Evolutionary conservation across 2,329 filamentous ascomycete genomes (phyloP), one percentile per base, ranked within the genome.

Genomic region (Fusarium sp.): DNA sequence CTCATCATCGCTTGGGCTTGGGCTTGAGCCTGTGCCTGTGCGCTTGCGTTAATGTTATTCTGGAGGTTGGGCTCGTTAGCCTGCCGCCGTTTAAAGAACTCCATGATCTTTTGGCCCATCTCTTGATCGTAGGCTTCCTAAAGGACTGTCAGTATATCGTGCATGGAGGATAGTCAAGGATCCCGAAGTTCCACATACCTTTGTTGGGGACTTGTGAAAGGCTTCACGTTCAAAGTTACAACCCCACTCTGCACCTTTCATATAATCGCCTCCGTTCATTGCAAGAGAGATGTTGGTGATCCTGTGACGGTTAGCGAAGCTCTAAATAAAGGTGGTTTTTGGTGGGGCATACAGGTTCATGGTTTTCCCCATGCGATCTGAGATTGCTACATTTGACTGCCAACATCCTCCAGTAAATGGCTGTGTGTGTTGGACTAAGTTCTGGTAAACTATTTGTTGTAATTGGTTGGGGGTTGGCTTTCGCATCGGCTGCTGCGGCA

Each of bases 221-320:
- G 79, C 76, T 3, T 86, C 83, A 38, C 83, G 81, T 73, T 89
- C 87, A 60, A 83, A 85, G 3, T 77, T 76, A 25, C 87, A 74
- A 18, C 82, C 84, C n/a, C 77, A 78, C 12, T 81, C 75, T 1
- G 84, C 77, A 3, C 84, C 80, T 59, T 82, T 81, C 52, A 80
- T 75, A 32, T 79, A 80, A 30, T 86, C 83, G 16, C 80, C 70
- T 16, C 73, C 72, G 5, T 79, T 81, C 68, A 83, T 79, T 9
- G 85, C 85, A 18, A 88, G 79, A 7, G 82, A 79, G 18, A 86
- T 81, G 59, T 86, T 88, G 16, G 86, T 81, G 46, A 88, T 83
- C n/a, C 86, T 89, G 40, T 27, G 49, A 32, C 29, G 25, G 68
- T 73, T 29, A 69, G 66, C 46, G 53, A 44, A 62, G 72, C 62